These are phyloP conservation scores for Platanthera guangdongensis DNA, from an alignment of 106 monocot genomes.

Conservation along the genomic window DNA sequence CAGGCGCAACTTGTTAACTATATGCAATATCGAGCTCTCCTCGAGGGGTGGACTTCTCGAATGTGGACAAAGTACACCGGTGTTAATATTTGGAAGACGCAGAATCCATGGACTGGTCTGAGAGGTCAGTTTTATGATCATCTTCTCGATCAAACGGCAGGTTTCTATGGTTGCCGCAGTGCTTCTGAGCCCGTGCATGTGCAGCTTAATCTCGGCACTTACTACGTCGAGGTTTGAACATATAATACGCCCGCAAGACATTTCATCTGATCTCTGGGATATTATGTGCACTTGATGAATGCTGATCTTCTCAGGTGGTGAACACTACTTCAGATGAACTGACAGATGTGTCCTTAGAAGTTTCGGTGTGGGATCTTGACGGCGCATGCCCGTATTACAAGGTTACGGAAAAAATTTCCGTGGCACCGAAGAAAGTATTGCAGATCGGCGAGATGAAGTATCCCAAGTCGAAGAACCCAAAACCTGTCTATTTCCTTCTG, in stretches of 20 bases:
- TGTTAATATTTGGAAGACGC: conserved; percentile 93
- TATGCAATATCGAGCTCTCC: conserved; percentile 86
- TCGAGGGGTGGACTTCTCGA: conserved; percentile 86
- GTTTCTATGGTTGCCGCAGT: conserved; percentile 93
- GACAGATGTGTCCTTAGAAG: conserved; percentile 60
- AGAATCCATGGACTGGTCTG: conserved; percentile 97
- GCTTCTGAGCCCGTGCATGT: conserved; percentile 91
- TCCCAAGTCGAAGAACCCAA: conserved; percentile 55
- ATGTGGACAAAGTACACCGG: conserved; percentile 98
- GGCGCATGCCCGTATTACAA: conserved; percentile 71
- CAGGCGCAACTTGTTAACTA: conserved; percentile 98
- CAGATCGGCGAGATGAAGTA: conserved; percentile 60
- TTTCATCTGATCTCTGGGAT: not conserved
- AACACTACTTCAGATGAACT: conserved; percentile 75
- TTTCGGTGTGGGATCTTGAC: conserved; percentile 87
- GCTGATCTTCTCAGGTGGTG: conserved; percentile 46
- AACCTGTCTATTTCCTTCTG: conserved; percentile 86
- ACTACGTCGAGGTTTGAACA: conserved; percentile 68
- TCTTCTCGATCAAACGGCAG: conserved; percentile 92
- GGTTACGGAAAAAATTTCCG: conserved; percentile 48
- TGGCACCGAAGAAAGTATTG: conserved; percentile 60
- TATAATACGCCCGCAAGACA: not conserved
- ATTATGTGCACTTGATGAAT: not conserved
- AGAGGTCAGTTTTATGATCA: conserved; percentile 98
- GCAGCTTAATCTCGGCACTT: conserved; percentile 74